phyloP scores from a whole-genome alignment of 2,329 filamentous ascomycete species.

The Zarea fungicola region DNA sequence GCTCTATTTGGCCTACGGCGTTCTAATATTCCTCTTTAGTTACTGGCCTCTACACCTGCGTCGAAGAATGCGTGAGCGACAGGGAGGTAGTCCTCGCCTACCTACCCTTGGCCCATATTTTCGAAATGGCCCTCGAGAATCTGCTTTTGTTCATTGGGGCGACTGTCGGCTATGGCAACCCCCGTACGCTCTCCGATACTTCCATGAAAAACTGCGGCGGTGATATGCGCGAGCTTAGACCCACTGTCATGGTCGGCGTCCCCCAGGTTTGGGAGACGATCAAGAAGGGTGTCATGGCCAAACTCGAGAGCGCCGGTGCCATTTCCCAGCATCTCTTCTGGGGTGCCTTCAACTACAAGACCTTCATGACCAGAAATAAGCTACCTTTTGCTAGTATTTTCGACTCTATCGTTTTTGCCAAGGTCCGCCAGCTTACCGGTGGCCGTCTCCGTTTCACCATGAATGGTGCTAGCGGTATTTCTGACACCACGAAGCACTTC shows the following conservation, averaged over 20 bases:
- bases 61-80: conserved; percentile 72
- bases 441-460: conserved; percentile 83
- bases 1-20: neutral
- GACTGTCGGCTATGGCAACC: conserved; percentile 88
- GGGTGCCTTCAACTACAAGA: conserved; percentile 56
- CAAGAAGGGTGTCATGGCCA: conserved; percentile 83
- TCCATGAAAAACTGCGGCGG: conserved; percentile 87
- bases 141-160: conserved; percentile 83
- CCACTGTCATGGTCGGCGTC: conserved; percentile 88
- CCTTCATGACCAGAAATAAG: conserved; percentile 50
- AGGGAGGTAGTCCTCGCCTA: conserved; percentile 82
- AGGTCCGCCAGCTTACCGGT: conserved; percentile 85
- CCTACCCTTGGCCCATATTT: conserved; percentile 89
- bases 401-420: conserved; percentile 83
- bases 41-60: conserved; percentile 72
- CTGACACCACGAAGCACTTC: conserved; percentile 83
- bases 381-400: conserved; percentile 65
- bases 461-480: conserved; percentile 89
- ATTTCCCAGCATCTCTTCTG: conserved; percentile 75
- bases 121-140: conserved; percentile 96
- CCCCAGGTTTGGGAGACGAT: conserved; percentile 97
- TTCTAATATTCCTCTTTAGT: conserved; percentile 37
- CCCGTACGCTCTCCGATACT: conserved; percentile 78
- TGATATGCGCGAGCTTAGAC: conserved; percentile 87
- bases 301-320: conserved; percentile 67